Evolutionary conservation across 2,329 filamentous ascomycete species (phyloP).

Genomic region (Chrysoporthe puriensis): DNA sequence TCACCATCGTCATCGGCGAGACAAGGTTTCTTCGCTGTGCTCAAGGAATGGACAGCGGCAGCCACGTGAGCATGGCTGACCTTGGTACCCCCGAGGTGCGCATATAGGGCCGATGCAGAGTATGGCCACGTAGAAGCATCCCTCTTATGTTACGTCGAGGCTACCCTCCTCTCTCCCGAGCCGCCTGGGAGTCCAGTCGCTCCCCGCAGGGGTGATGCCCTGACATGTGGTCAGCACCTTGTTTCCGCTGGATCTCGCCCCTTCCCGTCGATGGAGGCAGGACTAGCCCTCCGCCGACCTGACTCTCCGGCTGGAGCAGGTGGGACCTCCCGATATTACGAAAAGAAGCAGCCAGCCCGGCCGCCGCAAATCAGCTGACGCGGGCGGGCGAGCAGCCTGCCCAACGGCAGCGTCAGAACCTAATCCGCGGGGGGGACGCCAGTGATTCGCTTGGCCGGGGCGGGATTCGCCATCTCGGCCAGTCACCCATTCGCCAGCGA

Average conservation of each 20-base stretch:
- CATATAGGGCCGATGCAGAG: background rate
- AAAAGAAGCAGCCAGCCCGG: background rate
- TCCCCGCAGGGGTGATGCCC: background rate
- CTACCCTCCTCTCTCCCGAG: background rate
- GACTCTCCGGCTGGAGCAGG: background rate
- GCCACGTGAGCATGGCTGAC: background rate
- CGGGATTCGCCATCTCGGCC: background rate
- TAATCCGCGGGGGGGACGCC: background rate
- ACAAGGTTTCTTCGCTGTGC: background rate
- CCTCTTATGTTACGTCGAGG: background rate
- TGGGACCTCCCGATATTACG: no score
- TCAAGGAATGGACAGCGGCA: background rate
- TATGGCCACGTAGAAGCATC: background rate
- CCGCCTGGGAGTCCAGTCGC: background rate
- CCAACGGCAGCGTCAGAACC: slow-evolving; percentile 1
- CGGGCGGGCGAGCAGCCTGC: background rate
- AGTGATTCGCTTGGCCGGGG: background rate
- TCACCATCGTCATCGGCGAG: background rate
- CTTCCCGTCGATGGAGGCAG: background rate
- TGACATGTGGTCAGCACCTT: slow-evolving; percentile 10
- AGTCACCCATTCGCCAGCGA: background rate
- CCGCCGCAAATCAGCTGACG: background rate
- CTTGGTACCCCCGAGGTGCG: background rate
- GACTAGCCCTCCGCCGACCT: no score
- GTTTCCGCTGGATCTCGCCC: slow-evolving; percentile 1